These are phyloP conservation scores for Ulota crispa DNA, from an alignment of 225 moss, liverwort and hornwort species.

Conservation along the genomic window DNA sequence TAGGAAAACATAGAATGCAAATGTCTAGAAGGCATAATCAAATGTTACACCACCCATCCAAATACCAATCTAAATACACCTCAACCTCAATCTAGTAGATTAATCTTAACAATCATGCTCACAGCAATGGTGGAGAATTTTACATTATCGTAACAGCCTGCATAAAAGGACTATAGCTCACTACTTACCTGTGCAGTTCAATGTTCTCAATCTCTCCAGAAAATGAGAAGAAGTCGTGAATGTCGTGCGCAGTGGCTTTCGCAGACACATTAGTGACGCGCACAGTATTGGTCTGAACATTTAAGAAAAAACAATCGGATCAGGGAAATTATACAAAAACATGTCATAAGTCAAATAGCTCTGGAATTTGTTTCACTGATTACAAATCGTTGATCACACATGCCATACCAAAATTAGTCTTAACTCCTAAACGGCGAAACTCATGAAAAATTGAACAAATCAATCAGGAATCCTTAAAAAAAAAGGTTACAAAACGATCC, in stretches of 20 bases:
- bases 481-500: background rate
- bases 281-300: slow-evolving; percentile 70
- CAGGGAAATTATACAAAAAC: background rate
- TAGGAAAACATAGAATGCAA: background rate
- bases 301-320: background rate
- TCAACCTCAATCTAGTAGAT: background rate
- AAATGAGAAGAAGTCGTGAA: slow-evolving; percentile 97
- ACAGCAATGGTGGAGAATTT: background rate
- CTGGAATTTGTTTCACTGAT: background rate
- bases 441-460: background rate
- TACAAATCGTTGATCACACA: background rate
- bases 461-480: background rate
- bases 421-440: background rate
- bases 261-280: slow-evolving; percentile 83
- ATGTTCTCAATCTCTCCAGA: slow-evolving; percentile 96
- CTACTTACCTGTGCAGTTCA: slow-evolving; percentile 73
- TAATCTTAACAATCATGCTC: background rate
- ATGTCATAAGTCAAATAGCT: background rate
- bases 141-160: background rate
- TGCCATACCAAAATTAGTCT: background rate
- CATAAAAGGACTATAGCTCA: background rate
- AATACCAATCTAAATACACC: background rate
- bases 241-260: slow-evolving; percentile 83
- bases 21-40: background rate
- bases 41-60: background rate